A percentile compares a stretch with the other conserved stretches of the same genome.
These are phyloP conservation scores for Neopestalotiopsis sp. DNA, from an alignment of 2,329 filamentous ascomycete genomes.

Conservation along the genomic window DNA sequence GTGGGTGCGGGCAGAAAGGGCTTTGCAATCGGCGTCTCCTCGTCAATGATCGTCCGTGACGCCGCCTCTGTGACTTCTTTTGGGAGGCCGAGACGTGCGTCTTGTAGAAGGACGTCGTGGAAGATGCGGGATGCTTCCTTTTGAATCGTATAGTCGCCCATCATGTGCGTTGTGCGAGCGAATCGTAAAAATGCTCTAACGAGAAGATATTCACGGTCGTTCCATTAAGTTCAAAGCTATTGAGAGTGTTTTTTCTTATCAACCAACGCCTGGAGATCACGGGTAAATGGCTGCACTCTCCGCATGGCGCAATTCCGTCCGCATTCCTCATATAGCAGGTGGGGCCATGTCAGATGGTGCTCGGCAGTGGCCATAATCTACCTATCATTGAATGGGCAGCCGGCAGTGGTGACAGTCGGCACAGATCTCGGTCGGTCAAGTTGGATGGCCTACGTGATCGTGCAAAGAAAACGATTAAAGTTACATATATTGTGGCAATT, in stretches of 20 bases:
- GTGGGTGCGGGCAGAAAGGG: slow-evolving; percentile 36
- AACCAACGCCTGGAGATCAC: neutral
- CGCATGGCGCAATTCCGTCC: slow-evolving; percentile 1
- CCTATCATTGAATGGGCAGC: too few species aligned
- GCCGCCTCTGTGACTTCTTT: slow-evolving; percentile 29
- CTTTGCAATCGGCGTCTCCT: slow-evolving; percentile 25
- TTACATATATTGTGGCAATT: too few species aligned
- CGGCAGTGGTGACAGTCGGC: too few species aligned
- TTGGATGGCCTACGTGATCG: too few species aligned
- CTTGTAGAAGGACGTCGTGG: slow-evolving; percentile 29
- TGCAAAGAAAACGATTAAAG: too few species aligned
- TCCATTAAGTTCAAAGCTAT: neutral
- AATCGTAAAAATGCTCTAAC: neutral
- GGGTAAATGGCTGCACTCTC: slow-evolving; percentile 1
- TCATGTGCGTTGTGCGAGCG: neutral
- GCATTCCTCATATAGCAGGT: slow-evolving; percentile 15
- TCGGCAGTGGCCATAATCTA: neutral
- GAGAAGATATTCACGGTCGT: neutral
- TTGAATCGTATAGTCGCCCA: slow-evolving; percentile 33
- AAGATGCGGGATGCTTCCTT: slow-evolving; percentile 36
- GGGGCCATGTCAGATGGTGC: slow-evolving; percentile 12
- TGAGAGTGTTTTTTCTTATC: neutral
- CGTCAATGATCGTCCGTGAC: slow-evolving; percentile 32
- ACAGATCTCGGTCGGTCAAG: too few species aligned
- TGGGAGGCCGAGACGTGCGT: slow-evolving; percentile 33